These are phyloP conservation scores for Malassezia pachydermatis DNA, from an alignment of 1,284 basidiomycete genomes.

Conservation along the genomic window DNA sequence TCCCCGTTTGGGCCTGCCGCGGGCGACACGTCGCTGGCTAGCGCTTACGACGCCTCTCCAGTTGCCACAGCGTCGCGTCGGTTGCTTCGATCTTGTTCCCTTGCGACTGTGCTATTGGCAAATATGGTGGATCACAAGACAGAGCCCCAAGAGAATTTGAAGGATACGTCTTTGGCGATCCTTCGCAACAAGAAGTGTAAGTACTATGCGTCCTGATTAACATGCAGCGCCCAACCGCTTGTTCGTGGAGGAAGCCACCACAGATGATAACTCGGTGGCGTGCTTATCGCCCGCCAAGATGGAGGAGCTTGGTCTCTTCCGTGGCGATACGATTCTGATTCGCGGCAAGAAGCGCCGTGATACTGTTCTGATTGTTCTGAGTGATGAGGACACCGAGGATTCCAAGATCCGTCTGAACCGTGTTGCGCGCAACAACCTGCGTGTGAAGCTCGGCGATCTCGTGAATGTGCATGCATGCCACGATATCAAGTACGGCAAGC, in stretches of 20 bases:
- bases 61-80: slow-evolving; percentile 17
- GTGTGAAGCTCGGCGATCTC: slow-evolving; percentile 92
- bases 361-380: slow-evolving; percentile 79
- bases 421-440: slow-evolving; percentile 94
- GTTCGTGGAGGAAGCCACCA: slow-evolving; percentile 48
- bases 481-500: slow-evolving; percentile 99
- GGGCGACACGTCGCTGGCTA: not conserved
- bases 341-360: slow-evolving; percentile 84
- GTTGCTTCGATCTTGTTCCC: not conserved
- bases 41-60: too few relatives aligned
- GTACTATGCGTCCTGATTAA: not conserved
- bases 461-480: slow-evolving; percentile 89
- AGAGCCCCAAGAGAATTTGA: slow-evolving; percentile 25
- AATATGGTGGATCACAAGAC: slow-evolving; percentile 14
- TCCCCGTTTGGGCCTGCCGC: slow-evolving; percentile 8
- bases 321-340: slow-evolving; percentile 62
- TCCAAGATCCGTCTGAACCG: slow-evolving; percentile 95
- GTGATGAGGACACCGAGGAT: slow-evolving; percentile 91
- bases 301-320: slow-evolving; percentile 86
- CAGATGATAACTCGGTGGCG: slow-evolving; percentile 59
- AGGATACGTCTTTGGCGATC: slow-evolving; percentile 45
- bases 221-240: slow-evolving; percentile 35
- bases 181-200: slow-evolving; percentile 41
- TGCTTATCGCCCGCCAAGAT: slow-evolving; percentile 91
- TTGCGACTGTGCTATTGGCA: not conserved